These are phyloP conservation scores for Myriosclerotinia curreyana DNA, from an alignment of 2,329 filamentous ascomycete genomes.

Conservation along the genomic window DNA sequence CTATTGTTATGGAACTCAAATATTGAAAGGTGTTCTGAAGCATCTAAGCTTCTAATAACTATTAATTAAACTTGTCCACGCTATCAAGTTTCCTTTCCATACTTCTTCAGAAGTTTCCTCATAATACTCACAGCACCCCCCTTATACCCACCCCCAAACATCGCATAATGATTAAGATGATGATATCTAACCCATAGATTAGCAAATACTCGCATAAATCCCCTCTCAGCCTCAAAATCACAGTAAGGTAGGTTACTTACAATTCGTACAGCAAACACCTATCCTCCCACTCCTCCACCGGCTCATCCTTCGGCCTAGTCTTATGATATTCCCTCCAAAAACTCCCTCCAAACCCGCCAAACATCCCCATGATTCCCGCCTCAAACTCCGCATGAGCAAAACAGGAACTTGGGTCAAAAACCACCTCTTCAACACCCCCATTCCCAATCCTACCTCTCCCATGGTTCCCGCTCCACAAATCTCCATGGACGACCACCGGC, in stretches of 20 bases:
- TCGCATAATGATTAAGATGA: slow-evolving; percentile 70
- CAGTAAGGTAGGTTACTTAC: slow-evolving; percentile 48
- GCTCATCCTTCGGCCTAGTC: slow-evolving; percentile 75
- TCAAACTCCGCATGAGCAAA: slow-evolving; percentile 91
- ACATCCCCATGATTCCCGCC: slow-evolving; percentile 93
- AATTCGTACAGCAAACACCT: slow-evolving; percentile 77
- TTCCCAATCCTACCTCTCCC: slow-evolving; percentile 59
- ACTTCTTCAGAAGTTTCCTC: slow-evolving; percentile 69
- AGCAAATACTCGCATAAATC: slow-evolving; percentile 7
- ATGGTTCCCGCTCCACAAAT: slow-evolving; percentile 90
- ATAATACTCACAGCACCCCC: slow-evolving; percentile 76
- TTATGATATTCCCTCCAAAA: slow-evolving; percentile 78
- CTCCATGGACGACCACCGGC: slow-evolving; percentile 86
- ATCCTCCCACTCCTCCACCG: slow-evolving; percentile 80
- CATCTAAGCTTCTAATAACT: not conserved
- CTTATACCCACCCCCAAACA: slow-evolving; percentile 80
- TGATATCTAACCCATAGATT: slow-evolving; percentile 61
- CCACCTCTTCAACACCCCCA: slow-evolving; percentile 64
- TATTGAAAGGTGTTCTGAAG: too few species aligned
- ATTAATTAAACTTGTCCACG: not conserved
- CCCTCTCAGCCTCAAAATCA: not conserved
- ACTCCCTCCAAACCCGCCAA: slow-evolving; percentile 72
- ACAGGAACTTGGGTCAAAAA: slow-evolving; percentile 77
- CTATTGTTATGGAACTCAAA: too few species aligned
- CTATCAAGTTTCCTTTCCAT: slow-evolving; percentile 45